These are phyloP conservation scores for Rhytidhysteron rufulum DNA, from an alignment of 2,329 filamentous ascomycete species.

Conservation along the genomic window DNA sequence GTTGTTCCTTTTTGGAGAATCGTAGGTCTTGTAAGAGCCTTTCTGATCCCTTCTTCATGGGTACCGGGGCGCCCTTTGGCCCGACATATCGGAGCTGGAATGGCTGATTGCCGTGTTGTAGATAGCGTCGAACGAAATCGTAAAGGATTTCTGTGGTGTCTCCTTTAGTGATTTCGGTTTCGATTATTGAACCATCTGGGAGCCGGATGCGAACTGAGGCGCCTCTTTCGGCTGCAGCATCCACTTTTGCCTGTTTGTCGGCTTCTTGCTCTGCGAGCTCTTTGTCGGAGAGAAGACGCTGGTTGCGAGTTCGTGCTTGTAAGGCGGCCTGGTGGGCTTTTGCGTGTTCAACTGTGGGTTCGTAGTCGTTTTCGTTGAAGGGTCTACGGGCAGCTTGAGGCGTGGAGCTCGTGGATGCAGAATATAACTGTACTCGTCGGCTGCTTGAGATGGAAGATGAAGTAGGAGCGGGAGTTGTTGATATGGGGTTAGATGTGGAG, in stretches of 20 bases:
- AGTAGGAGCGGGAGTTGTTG: conserved; percentile 9
- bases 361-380: conserved; percentile 71
- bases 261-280: conserved; percentile 70
- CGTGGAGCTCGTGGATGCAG: conserved; percentile 68
- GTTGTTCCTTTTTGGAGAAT: conserved; percentile 65
- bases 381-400: conserved; percentile 68
- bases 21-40: conserved; percentile 70
- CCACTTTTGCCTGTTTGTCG: conserved; percentile 62
- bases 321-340: conserved; percentile 70
- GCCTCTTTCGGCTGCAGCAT: conserved; percentile 55
- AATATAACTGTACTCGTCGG: conserved; percentile 67
- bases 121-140: conserved; percentile 66
- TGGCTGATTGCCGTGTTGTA: conserved; percentile 60
- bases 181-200: conserved; percentile 76
- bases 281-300: conserved; percentile 74
- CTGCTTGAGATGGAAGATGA: conserved; percentile 18
- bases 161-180: conserved; percentile 63
- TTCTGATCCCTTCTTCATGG: conserved; percentile 44
- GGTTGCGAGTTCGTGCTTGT: conserved; percentile 62
- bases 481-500: conserved; percentile 14
- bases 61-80: conserved; percentile 45
- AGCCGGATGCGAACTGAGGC: conserved; percentile 79
- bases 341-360: conserved; percentile 70
- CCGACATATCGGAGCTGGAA: conserved; percentile 70
- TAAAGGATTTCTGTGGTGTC: conserved; percentile 73